Percentiles rank a stretch among this genome's conserved stretches.
Evolutionary conservation across 768 basidiomycete species (phyloP).

Genomic region (Serendipita indica): DNA sequence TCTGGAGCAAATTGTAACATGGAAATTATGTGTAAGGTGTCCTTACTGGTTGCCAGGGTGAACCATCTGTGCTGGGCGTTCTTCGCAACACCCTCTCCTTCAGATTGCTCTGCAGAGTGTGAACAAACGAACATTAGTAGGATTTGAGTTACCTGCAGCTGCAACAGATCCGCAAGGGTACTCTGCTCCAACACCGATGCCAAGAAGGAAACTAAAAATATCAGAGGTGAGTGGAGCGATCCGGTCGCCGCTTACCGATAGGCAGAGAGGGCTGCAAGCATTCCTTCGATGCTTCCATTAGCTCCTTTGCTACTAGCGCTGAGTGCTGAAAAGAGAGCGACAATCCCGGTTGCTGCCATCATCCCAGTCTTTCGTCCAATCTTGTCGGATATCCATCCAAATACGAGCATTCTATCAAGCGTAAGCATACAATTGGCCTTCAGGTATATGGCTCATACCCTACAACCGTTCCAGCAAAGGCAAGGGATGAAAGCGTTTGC

Average conservation of each 20-base stretch:
- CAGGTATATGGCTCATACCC: constrained; percentile 27
- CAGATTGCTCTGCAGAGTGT: constrained; percentile 86
- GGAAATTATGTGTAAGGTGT: constrained; percentile 10
- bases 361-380: constrained; percentile 77
- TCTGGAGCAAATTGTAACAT: constrained; percentile 32
- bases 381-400: constrained; percentile 67
- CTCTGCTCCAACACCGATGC: constrained; percentile 77
- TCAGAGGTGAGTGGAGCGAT: background rate
- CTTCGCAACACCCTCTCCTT: constrained; percentile 63
- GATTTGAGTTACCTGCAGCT: no score
- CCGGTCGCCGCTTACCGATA: constrained; percentile 39
- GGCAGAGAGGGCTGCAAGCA: constrained; percentile 63
- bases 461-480: constrained; percentile 75
- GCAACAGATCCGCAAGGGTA: constrained; percentile 87
- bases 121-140: no score
- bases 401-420: constrained; percentile 13
- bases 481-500: constrained; percentile 48
- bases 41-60: constrained; percentile 72
- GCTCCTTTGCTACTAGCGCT: constrained; percentile 75
- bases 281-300: constrained; percentile 48
- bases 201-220: constrained; percentile 56
- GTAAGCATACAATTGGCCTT: background rate
- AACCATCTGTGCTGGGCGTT: constrained; percentile 78
- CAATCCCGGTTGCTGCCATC: constrained; percentile 75
- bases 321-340: constrained; percentile 68